phyloP scores from a whole-genome alignment of 23 red algal genomes.

The Gracilariopsis chorda region DNA sequence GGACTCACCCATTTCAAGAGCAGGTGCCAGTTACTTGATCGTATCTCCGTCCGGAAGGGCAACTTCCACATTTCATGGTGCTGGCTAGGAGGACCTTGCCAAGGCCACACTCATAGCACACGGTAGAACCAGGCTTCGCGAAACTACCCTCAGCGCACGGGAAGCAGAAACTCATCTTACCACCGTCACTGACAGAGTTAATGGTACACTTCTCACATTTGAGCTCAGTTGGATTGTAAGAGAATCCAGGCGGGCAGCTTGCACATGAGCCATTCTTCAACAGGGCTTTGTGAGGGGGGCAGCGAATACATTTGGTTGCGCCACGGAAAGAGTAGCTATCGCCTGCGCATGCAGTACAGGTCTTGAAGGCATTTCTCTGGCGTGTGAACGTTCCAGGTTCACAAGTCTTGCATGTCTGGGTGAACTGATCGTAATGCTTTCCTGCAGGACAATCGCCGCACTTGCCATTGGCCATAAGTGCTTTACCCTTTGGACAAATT shows the following conservation, averaged over 20 bases:
- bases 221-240: not conserved
- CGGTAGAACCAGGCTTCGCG: not conserved
- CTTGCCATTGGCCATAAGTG: not conserved
- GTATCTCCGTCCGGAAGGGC: not conserved
- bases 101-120: not conserved
- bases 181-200: not conserved
- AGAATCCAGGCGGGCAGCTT: not conserved
- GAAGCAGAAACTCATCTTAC: not conserved
- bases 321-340: not conserved
- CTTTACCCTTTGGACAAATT: constrained; percentile 5
- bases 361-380: not conserved
- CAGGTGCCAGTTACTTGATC: not conserved
- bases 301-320: not conserved
- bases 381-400: not conserved
- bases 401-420: not conserved
- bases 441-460: constrained; percentile 12
- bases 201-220: not conserved
- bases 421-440: not conserved
- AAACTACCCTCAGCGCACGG: constrained; percentile 1
- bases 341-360: not conserved
- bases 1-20: too few species aligned
- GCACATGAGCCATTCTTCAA: not conserved
- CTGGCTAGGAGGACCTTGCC: not conserved
- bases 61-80: not conserved
- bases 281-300: not conserved